phyloP scores from a whole-genome alignment of 352 stramenopile genomes.

The Globisporangium spiculum region DNA sequence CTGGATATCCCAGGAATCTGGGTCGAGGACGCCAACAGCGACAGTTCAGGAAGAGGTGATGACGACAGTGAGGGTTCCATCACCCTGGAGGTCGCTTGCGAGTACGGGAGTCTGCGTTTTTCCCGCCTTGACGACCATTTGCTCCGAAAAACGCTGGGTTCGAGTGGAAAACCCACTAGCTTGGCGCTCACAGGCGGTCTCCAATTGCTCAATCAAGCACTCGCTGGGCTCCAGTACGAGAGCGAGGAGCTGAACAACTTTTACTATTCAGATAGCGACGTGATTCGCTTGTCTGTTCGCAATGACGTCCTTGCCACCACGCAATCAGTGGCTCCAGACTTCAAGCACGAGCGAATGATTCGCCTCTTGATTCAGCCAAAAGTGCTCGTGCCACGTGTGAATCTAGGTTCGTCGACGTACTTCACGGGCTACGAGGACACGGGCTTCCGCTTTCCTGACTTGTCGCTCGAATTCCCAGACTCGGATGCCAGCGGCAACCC shows the following conservation, averaged over 20 bases:
- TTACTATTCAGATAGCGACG: constrained; percentile 19
- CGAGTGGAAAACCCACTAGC: background rate
- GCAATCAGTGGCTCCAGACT: background rate
- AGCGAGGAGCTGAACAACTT: constrained; percentile 1
- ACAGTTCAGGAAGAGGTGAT: background rate
- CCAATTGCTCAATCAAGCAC: constrained; percentile 19
- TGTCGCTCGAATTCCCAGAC: constrained; percentile 23
- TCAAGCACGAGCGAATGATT: constrained; percentile 24
- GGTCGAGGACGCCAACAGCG: constrained; percentile 14
- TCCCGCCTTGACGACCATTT: constrained; percentile 9
- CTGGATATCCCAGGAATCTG: constrained; percentile 15
- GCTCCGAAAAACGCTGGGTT: background rate
- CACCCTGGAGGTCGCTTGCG: constrained; percentile 12
- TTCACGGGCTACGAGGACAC: constrained; percentile 32
- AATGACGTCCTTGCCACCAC: constrained; percentile 11
- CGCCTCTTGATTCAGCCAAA: constrained; percentile 23
- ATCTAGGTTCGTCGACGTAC: constrained; percentile 25
- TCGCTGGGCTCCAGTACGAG: constrained; percentile 22
- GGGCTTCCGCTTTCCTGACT: constrained; percentile 40
- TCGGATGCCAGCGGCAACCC: background rate
- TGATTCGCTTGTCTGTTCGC: constrained; percentile 17
- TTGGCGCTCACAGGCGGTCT: constrained; percentile 3
- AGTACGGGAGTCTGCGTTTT: constrained; percentile 16
- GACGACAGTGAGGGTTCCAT: constrained; percentile 4
- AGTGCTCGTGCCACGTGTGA: constrained; percentile 29